Evolutionary conservation across 2,329 filamentous ascomycete genomes (phyloP), one percentile per base, ranked within the genome.

Genomic region (Alternaria sp.): DNA sequence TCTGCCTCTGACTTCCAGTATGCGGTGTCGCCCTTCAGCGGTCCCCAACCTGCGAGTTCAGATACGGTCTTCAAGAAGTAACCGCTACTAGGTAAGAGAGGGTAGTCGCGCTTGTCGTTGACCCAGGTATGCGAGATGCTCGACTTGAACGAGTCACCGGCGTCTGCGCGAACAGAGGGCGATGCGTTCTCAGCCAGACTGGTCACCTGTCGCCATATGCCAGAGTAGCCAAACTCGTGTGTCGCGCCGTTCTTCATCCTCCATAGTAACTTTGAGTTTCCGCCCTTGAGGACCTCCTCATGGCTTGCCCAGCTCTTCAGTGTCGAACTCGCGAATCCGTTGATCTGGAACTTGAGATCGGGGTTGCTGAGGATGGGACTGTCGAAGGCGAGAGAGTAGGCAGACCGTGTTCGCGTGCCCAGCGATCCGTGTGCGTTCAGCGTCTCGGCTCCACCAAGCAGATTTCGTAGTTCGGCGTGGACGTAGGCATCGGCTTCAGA

Each of bases 1-100:
- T 98, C 95, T 15, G 95, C 74, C 79, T 98, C 94, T n/a, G 90
- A 89, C 81, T 97, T 99, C 79, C 89, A 93, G 80, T 97, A 98
- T n/a, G 91, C 90, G 1, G 97, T 93, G 73, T 98, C 96, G 43
- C 96, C 96, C 66, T 88, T 88, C 17, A 99, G 83, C 0, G 91
- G 89, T 0, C 95, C 93, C 80, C 91, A 89, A 11, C 96, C 95
- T 3, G 96, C 95, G n/a, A 98, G 79, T 76, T 98, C 95, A 26
- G 91, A 88, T 23, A 89, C 84, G 1, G 91, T 89, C 77, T 93
- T 93, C 26, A 95, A 74, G 70, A 96, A 87, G 79, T 95, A 96
- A 28, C 96, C 96, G 60, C 86, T 86, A 61, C 91, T 91, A 0
- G 96, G 94, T 8, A 99, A 86, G 77, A 97, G 89, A 1, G 93